Conservation (phyloP, 2,329 filamentous ascomycete species). For the Allantophomopsis cytisporea region DNA sequence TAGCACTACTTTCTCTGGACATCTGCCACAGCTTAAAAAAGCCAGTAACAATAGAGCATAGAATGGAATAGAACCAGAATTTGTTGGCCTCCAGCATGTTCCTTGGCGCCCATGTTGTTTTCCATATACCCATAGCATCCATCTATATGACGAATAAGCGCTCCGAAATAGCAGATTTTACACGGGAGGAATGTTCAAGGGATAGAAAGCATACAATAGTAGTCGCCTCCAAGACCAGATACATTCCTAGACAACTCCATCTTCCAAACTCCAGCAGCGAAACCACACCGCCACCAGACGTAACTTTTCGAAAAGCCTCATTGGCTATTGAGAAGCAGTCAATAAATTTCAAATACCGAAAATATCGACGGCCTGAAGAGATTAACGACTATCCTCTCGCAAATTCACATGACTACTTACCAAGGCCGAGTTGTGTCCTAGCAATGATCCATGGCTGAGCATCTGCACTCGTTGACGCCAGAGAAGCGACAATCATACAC, state of each 20-base stretch:
- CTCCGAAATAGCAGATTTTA: too few species aligned
- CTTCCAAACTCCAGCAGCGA: neutral
- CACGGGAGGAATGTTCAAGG: neutral
- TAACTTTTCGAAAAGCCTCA: neutral
- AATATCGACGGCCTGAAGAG: neutral
- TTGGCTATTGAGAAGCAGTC: neutral
- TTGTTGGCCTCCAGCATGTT: slow-evolving; percentile 48
- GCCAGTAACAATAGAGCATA: slow-evolving; percentile 31
- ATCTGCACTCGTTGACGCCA: slow-evolving; percentile 23
- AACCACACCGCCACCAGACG: neutral
- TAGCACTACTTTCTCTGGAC: slow-evolving; percentile 4
- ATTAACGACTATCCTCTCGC: too few species aligned
- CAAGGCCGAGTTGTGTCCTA: slow-evolving; percentile 24
- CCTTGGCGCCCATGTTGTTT: slow-evolving; percentile 23
- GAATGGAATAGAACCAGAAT: slow-evolving; percentile 55
- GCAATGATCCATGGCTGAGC: slow-evolving; percentile 21
- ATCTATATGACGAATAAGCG: slow-evolving; percentile 9
- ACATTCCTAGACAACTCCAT: neutral
- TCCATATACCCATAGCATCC: slow-evolving; percentile 35
- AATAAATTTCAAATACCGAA: neutral
- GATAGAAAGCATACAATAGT: neutral
- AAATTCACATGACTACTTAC: too few species aligned
- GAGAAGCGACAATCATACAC: slow-evolving; percentile 31
- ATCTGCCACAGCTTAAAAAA: slow-evolving; percentile 27
- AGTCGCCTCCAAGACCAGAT: neutral